These are phyloP conservation scores for Tulasnella sp. DNA, from an alignment of 768 basidiomycete species.

Conservation along the genomic window DNA sequence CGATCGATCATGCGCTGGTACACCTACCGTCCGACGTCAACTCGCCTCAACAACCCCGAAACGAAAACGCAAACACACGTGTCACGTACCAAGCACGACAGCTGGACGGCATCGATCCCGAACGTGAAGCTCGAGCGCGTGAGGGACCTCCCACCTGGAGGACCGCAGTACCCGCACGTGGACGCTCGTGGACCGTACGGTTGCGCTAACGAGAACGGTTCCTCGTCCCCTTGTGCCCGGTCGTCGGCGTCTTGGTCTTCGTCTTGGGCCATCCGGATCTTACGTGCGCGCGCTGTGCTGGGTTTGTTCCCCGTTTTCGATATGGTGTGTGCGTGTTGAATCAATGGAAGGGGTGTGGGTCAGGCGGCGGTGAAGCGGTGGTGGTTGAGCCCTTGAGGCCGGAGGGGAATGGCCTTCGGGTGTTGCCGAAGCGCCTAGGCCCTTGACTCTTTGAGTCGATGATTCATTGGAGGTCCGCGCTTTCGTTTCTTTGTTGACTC, in stretches of 20 bases:
- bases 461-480: no score
- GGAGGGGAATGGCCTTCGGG: no score
- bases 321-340: no score
- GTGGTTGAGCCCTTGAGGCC: no score
- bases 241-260: neutral
- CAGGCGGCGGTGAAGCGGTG: no score
- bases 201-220: neutral
- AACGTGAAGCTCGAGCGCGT: neutral
- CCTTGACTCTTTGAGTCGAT: no score
- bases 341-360: no score
- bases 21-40: constrained; percentile 31
- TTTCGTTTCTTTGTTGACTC: no score
- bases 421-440: no score
- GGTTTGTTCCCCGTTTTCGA: no score
- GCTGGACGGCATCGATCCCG: neutral
- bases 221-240: neutral
- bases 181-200: constrained; percentile 15
- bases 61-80: neutral
- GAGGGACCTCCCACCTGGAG: constrained; percentile 31
- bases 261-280: neutral
- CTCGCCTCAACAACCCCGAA: neutral
- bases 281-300: neutral
- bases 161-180: constrained; percentile 59
- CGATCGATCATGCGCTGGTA: constrained; percentile 78
- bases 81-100: neutral